Percentiles rank a stretch among this genome's conserved stretches.
phyloP scores from a whole-genome alignment of 2,329 filamentous ascomycete species.

The Xylariaceae sp. region DNA sequence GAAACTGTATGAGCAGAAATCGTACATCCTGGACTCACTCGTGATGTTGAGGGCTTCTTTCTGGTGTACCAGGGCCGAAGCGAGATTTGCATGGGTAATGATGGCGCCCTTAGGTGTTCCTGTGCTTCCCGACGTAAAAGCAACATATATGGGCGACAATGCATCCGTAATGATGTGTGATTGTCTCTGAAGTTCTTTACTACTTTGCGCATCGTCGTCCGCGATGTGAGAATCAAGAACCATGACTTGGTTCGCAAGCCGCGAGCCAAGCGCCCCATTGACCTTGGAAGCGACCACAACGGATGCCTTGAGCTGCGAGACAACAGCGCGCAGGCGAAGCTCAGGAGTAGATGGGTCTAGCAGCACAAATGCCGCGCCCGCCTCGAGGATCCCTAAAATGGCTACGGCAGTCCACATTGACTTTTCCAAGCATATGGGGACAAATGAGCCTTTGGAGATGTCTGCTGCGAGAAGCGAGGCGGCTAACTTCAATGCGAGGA shows the following conservation, averaged over 20 bases:
- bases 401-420: neutral
- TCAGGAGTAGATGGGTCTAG: constrained; percentile 2
- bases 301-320: constrained; percentile 5
- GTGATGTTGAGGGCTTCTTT: neutral
- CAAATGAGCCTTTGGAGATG: neutral
- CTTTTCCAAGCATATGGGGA: neutral
- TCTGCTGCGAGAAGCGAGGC: neutral
- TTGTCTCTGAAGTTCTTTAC: neutral
- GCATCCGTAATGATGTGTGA: neutral
- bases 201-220: neutral
- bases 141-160: constrained; percentile 4
- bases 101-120: constrained; percentile 9
- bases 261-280: neutral
- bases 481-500: constrained; percentile 15
- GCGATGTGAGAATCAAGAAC: constrained; percentile 1
- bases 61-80: neutral
- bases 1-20: neutral
- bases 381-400: constrained; percentile 8
- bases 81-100: constrained; percentile 2
- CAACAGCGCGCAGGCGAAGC: constrained; percentile 3
- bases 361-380: constrained; percentile 9
- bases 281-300: constrained; percentile 1
- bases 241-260: constrained; percentile 1
- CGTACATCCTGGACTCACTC: neutral
- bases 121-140: constrained; percentile 11